phyloP scores from a whole-genome alignment of 2,329 filamentous ascomycete species.

The Colletotrichum tanaceti region DNA sequence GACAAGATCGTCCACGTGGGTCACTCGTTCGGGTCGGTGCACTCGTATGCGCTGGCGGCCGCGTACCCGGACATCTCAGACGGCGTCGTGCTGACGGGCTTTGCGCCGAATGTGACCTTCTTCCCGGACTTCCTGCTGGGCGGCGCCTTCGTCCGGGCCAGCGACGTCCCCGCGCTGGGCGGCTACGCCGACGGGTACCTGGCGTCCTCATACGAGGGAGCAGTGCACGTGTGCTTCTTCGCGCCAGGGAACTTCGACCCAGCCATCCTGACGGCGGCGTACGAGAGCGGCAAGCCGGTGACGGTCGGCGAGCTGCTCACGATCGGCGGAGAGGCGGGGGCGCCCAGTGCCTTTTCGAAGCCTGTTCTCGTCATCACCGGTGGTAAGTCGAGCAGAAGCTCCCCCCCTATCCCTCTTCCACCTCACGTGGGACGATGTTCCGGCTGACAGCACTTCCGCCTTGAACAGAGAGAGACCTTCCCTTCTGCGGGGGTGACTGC shows the following conservation, averaged over 20 bases:
- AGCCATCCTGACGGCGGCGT: constrained; percentile 59
- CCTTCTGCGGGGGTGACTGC: constrained; percentile 74
- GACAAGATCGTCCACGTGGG: constrained; percentile 68
- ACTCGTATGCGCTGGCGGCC: constrained; percentile 66
- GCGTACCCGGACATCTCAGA: constrained; percentile 65
- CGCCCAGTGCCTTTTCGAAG: constrained; percentile 58
- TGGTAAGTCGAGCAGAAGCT: constrained; percentile 46
- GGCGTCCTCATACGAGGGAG: constrained; percentile 56
- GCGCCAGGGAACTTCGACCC: constrained; percentile 66
- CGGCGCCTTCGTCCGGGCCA: constrained; percentile 60
- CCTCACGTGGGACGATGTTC: neutral
- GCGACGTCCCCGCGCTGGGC: constrained; percentile 45
- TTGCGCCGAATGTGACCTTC: constrained; percentile 61
- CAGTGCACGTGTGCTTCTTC: constrained; percentile 65
- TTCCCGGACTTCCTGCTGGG: constrained; percentile 56
- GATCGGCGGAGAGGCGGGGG: constrained; percentile 54
- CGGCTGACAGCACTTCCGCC: neutral
- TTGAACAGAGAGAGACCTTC: constrained; percentile 57
- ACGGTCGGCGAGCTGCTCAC: constrained; percentile 70
- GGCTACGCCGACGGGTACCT: constrained; percentile 65
- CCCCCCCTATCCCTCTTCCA: too few species aligned
- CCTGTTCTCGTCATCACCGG: constrained; percentile 71
- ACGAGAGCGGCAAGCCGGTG: constrained; percentile 64
- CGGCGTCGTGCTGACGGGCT: constrained; percentile 71
- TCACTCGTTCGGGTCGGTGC: constrained; percentile 72